Evolutionary conservation across 23 red algal genomes (phyloP).

Genomic region (Gracilaria caudata): DNA sequence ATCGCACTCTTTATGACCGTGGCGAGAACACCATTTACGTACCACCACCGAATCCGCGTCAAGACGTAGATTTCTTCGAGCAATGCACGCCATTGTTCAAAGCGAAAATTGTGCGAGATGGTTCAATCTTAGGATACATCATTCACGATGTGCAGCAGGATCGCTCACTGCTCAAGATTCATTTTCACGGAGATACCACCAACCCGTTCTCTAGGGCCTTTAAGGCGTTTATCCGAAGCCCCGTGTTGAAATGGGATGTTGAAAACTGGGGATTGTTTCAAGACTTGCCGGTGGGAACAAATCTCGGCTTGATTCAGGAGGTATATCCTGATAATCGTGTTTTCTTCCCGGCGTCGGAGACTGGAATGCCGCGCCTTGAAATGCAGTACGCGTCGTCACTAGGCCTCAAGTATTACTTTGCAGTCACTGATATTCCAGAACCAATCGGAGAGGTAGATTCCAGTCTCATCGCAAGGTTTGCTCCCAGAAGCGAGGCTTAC

Average conservation of each 20-base stretch:
- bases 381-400: constrained; percentile 36
- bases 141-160: constrained; percentile 16
- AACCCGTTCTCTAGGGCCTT: constrained; percentile 21
- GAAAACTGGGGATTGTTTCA: constrained; percentile 39
- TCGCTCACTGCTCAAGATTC: constrained; percentile 37
- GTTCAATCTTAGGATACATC: constrained; percentile 26
- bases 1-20: constrained; percentile 23
- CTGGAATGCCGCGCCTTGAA: constrained; percentile 30
- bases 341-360: background rate
- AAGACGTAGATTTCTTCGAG: constrained; percentile 14
- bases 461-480: constrained; percentile 15
- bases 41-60: background rate
- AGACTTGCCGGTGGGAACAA: constrained; percentile 25
- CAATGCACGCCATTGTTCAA: constrained; percentile 15
- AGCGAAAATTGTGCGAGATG: constrained; percentile 17
- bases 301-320: constrained; percentile 48
- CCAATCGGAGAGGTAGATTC: constrained; percentile 32
- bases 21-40: constrained; percentile 21
- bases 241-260: constrained; percentile 49
- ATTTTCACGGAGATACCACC: constrained; percentile 43
- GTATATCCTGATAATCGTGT: constrained; percentile 57
- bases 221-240: constrained; percentile 28
- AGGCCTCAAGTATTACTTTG: constrained; percentile 46
- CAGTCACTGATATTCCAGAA: constrained; percentile 6
- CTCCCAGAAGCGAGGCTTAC: constrained; percentile 44